Evolutionary conservation across 1,284 basidiomycete genomes (phyloP).

Genomic region (Mycosarcoma mackinlayi): DNA sequence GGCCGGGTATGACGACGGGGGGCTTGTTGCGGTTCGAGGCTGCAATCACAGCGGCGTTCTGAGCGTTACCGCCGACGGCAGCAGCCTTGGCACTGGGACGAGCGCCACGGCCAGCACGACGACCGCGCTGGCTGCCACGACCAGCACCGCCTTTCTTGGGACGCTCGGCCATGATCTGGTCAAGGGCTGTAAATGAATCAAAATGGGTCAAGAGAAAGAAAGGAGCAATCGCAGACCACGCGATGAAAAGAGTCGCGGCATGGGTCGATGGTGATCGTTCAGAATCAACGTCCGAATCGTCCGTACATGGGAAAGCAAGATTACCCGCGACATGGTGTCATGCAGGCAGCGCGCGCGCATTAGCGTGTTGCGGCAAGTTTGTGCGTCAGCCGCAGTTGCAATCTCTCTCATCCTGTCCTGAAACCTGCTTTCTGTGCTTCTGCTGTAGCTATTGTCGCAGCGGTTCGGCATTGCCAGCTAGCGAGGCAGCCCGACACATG

Average conservation of each 20-base stretch:
- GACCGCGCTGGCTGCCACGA: conserved; percentile 37
- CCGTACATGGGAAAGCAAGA: not conserved
- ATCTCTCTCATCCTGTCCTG: not conserved
- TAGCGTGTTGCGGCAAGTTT: not conserved
- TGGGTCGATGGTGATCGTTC: not conserved
- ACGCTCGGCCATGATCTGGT: conserved; percentile 63
- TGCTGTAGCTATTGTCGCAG: not conserved
- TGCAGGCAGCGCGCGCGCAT: not conserved
- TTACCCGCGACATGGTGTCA: not conserved
- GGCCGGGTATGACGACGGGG: conserved; percentile 65
- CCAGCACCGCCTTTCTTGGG: conserved; percentile 55
- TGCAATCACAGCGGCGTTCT: conserved; percentile 56
- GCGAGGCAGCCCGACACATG: not conserved
- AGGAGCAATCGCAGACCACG: not conserved
- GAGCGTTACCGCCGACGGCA: conserved; percentile 55
- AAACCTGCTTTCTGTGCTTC: conserved; percentile 5
- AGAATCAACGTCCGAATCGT: not conserved
- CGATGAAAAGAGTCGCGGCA: not conserved
- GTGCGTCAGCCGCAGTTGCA: conserved; percentile 13
- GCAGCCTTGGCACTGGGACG: conserved; percentile 62
- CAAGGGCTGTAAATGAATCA: conserved; percentile 54
- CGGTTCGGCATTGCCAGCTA: not conserved
- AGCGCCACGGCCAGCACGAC: conserved; percentile 41
- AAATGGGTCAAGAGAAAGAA: conserved; percentile 7
- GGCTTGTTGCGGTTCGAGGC: conserved; percentile 65